Evolutionary conservation across 345 rosid genomes (phyloP).

Genomic region (Citrus reticulata): DNA sequence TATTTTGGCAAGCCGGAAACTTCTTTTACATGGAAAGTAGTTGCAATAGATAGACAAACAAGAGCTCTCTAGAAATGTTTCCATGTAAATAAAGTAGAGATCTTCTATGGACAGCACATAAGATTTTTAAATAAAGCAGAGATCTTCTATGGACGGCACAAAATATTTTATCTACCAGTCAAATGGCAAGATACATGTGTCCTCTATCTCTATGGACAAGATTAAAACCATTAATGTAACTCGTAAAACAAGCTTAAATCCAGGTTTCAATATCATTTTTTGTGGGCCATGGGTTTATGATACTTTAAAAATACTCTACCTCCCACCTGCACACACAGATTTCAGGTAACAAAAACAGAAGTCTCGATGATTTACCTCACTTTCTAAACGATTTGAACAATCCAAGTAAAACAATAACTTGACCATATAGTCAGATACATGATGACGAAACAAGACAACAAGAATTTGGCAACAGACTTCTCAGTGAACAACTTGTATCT

Average conservation of each 20-base stretch:
- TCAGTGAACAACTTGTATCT: background rate
- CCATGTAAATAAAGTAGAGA: background rate
- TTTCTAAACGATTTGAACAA: background rate
- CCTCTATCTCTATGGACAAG: background rate
- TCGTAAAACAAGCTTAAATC: background rate
- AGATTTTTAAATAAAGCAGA: background rate
- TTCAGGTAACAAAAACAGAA: background rate
- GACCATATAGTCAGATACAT: background rate
- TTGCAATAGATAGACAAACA: background rate
- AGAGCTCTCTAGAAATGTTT: background rate
- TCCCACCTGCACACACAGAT: background rate
- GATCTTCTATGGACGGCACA: background rate
- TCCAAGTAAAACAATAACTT: background rate
- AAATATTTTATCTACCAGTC: background rate
- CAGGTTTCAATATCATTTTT: background rate
- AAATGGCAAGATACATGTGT: background rate
- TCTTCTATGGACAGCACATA: background rate
- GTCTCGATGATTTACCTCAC: background rate
- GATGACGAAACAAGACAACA: background rate
- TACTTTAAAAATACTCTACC: background rate
- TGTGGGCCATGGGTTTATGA: background rate
- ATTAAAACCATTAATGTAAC: background rate
- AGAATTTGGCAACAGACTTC: background rate
- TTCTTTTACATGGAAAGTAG: background rate
- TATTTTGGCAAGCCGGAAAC: background rate